Conservation (phyloP, 805 yeast genomes). For the Metschnikowia drakensbergensis region DNA sequence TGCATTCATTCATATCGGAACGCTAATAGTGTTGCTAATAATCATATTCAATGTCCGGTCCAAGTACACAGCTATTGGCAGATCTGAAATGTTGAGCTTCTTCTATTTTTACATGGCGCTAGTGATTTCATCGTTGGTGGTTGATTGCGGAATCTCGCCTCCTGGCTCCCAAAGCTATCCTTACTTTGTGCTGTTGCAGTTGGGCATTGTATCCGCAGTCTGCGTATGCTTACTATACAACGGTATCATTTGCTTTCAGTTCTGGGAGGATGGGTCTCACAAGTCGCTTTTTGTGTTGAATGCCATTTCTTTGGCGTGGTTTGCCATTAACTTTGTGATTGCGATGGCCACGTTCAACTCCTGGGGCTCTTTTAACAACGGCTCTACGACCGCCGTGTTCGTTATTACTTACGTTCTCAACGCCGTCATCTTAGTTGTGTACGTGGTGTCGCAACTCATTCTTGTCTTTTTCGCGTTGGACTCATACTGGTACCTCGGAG, state of each 20-base stretch:
- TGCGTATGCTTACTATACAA: slow-evolving; percentile 67
- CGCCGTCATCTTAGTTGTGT: slow-evolving; percentile 58
- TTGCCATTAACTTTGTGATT: slow-evolving; percentile 61
- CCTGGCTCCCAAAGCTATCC: slow-evolving; percentile 74
- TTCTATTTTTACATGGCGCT: slow-evolving; percentile 58
- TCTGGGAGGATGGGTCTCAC: slow-evolving; percentile 92
- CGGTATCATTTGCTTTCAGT: slow-evolving; percentile 79
- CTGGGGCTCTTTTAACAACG: slow-evolving; percentile 49
- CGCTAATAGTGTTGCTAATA: slow-evolving; percentile 59
- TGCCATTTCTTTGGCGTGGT: slow-evolving; percentile 50
- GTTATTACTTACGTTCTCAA: slow-evolving; percentile 68
- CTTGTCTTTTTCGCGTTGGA: slow-evolving; percentile 64
- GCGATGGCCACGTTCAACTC: slow-evolving; percentile 67
- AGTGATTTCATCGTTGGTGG: slow-evolving; percentile 64
- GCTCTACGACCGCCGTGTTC: slow-evolving; percentile 65
- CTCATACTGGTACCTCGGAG: slow-evolving; percentile 87
- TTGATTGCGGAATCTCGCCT: slow-evolving; percentile 90
- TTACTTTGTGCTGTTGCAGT: slow-evolving; percentile 78
- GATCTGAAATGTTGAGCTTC: slow-evolving; percentile 77
- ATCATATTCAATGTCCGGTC: slow-evolving; percentile 74
- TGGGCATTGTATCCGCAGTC: slow-evolving; percentile 67
- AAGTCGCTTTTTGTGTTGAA: slow-evolving; percentile 58
- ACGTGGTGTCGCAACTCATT: slow-evolving; percentile 63
- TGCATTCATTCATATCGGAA: slow-evolving; percentile 78
- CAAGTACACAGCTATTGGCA: slow-evolving; percentile 92